phyloP scores from a whole-genome alignment of 331 rosid species.

The Quercus phellos region DNA sequence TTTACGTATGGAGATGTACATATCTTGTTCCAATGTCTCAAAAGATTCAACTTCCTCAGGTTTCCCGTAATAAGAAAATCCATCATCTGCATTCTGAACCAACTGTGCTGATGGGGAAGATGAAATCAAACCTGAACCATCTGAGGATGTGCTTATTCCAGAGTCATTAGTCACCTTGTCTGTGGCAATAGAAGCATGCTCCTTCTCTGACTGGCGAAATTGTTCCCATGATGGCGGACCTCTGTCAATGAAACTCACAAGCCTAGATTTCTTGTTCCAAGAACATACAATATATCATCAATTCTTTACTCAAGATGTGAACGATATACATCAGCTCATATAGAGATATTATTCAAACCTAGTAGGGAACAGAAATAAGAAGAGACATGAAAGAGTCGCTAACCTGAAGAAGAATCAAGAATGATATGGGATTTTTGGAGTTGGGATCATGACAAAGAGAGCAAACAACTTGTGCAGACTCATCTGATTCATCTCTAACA shows the following conservation, averaged over 20 bases:
- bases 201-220: constrained; percentile 42
- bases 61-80: constrained; percentile 47
- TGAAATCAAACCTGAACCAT: constrained; percentile 34
- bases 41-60: constrained; percentile 51
- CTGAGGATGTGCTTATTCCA: constrained; percentile 30
- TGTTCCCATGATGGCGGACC: constrained; percentile 76
- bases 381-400: not conserved
- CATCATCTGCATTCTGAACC: constrained; percentile 52
- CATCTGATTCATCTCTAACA: constrained; percentile 44
- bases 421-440: constrained; percentile 66
- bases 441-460: constrained; percentile 85
- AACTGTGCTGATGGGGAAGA: constrained; percentile 39
- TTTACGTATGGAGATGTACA: constrained; percentile 47
- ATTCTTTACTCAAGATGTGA: constrained; percentile 5
- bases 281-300: constrained; percentile 6
- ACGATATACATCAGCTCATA: not conserved
- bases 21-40: constrained; percentile 67
- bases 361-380: constrained; percentile 5
- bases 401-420: constrained; percentile 84
- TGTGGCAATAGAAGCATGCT: constrained; percentile 29
- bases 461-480: constrained; percentile 67
- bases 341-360: not conserved
- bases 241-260: constrained; percentile 69
- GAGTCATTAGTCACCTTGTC: constrained; percentile 36
- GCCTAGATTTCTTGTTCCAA: constrained; percentile 74